Conservation (phyloP, 208 protist genomes). For the Giardia duodenalis region DNA sequence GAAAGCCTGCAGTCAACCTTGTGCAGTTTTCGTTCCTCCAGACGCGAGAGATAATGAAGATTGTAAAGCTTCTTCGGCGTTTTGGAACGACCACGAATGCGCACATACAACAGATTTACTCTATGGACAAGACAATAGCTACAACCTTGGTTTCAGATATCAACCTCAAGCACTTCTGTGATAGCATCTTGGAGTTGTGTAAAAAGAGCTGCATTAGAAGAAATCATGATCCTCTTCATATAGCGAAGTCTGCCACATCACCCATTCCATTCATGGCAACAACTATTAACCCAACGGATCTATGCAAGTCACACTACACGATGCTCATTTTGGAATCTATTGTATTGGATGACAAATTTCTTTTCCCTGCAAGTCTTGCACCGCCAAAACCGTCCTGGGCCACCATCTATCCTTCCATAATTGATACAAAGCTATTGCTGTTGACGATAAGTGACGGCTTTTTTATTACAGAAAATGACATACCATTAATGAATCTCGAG, state of each 20-base stretch:
- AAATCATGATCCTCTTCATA: not conserved
- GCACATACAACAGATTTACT: not conserved
- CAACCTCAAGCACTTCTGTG: not conserved
- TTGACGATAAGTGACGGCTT: constrained; percentile 2
- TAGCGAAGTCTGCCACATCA: not conserved
- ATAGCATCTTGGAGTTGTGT: not conserved
- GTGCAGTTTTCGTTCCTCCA: not conserved
- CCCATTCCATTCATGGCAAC: not conserved
- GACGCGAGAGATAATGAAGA: not conserved
- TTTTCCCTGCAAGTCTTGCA: not conserved
- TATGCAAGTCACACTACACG: not conserved
- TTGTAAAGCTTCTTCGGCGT: not conserved
- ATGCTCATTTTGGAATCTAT: not conserved
- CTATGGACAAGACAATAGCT: not conserved
- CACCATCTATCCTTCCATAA: not conserved
- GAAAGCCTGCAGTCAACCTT: not conserved
- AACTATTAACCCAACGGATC: not conserved
- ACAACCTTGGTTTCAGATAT: not conserved
- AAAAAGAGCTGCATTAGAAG: not conserved
- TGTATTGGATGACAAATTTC: not conserved
- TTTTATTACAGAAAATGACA: not conserved
- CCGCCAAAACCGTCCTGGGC: not conserved
- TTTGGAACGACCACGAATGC: not conserved
- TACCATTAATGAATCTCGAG: not conserved
- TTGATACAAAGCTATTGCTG: not conserved